A percentile compares a stretch with the other conserved stretches of the same genome.
Conservation (phyloP, 2,329 filamentous ascomycete genomes). For the Xylaria hypoxylon region DNA sequence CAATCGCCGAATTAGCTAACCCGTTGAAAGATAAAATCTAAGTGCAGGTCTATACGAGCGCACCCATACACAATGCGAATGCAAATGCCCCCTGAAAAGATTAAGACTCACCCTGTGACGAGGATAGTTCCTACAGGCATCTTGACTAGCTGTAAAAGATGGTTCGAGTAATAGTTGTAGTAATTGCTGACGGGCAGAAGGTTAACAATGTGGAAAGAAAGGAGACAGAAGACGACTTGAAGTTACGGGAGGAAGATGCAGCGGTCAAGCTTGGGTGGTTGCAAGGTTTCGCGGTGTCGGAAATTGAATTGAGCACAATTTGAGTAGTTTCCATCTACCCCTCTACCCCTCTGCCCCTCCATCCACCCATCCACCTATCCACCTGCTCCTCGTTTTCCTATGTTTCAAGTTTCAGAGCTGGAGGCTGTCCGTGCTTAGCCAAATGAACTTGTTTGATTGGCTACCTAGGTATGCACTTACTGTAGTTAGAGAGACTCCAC, state of each 20-base stretch:
- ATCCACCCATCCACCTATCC: conserved; percentile 8
- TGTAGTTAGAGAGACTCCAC: too few relatives aligned
- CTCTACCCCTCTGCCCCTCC: conserved; percentile 32
- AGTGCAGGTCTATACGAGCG: background rate
- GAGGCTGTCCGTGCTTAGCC: too few relatives aligned
- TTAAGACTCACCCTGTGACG: conserved; percentile 81
- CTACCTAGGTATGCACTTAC: background rate
- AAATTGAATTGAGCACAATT: conserved; percentile 32
- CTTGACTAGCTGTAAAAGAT: conserved; percentile 41
- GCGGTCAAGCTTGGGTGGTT: conserved; percentile 22
- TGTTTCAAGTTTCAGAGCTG: conserved; percentile 10
- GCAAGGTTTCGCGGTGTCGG: conserved; percentile 16
- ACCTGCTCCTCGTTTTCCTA: conserved; percentile 14
- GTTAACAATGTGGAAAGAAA: conserved; percentile 1
- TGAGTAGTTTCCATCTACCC: conserved; percentile 31
- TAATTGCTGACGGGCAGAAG: conserved; percentile 12
- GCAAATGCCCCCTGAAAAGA: background rate
- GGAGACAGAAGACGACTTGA: conserved; percentile 3
- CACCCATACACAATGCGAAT: background rate
- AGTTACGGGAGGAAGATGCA: conserved; percentile 14
- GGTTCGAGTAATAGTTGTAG: conserved; percentile 1
- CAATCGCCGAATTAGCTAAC: conserved; percentile 28
- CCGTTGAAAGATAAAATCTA: background rate
- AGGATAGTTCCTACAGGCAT: conserved; percentile 91
- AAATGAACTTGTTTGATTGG: conserved; percentile 18